A percentile compares a stretch with the other conserved stretches of the same genome.
Evolutionary conservation across 2,329 filamentous ascomycete species (phyloP).

Genomic region (Venturia effusa): DNA sequence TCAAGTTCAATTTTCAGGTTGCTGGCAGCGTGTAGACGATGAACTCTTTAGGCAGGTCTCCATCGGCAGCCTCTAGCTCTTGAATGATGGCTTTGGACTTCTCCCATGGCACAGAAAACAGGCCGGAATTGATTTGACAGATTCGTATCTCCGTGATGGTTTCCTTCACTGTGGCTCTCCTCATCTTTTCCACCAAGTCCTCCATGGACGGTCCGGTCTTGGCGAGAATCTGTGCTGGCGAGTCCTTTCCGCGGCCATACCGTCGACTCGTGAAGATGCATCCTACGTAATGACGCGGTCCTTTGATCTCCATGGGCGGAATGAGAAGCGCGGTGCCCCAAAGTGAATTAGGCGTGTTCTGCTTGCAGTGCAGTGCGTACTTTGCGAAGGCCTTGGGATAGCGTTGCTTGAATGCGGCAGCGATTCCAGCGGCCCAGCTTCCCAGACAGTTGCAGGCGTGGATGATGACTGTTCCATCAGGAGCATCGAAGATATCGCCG

Average conservation of each 20-base stretch:
- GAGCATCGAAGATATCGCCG: slow-evolving; percentile 44
- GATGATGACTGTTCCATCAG: slow-evolving; percentile 39
- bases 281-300: slow-evolving; percentile 40
- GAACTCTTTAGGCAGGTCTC: background rate
- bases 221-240: slow-evolving; percentile 33
- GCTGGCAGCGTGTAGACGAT: background rate
- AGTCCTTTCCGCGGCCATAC: slow-evolving; percentile 36
- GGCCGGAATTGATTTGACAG: slow-evolving; percentile 47
- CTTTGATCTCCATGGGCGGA: slow-evolving; percentile 33
- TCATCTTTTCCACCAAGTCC: slow-evolving; percentile 36
- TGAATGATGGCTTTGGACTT: slow-evolving; percentile 35
- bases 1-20: too few species aligned
- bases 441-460: slow-evolving; percentile 51
- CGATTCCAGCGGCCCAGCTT: slow-evolving; percentile 49
- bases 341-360: slow-evolving; percentile 19
- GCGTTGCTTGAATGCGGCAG: slow-evolving; percentile 35
- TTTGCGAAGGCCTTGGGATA: slow-evolving; percentile 41
- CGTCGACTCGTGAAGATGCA: slow-evolving; percentile 47
- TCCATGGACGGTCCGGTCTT: slow-evolving; percentile 39
- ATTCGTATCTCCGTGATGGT: slow-evolving; percentile 31
- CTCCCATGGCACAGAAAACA: slow-evolving; percentile 46
- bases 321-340: slow-evolving; percentile 43
- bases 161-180: slow-evolving; percentile 17
- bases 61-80: slow-evolving; percentile 21
- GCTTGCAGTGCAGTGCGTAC: slow-evolving; percentile 39